A percentile compares a stretch with the other conserved stretches of the same genome.
phyloP scores from a whole-genome alignment of 2,329 filamentous ascomycete species.

The Cadophora sp. region DNA sequence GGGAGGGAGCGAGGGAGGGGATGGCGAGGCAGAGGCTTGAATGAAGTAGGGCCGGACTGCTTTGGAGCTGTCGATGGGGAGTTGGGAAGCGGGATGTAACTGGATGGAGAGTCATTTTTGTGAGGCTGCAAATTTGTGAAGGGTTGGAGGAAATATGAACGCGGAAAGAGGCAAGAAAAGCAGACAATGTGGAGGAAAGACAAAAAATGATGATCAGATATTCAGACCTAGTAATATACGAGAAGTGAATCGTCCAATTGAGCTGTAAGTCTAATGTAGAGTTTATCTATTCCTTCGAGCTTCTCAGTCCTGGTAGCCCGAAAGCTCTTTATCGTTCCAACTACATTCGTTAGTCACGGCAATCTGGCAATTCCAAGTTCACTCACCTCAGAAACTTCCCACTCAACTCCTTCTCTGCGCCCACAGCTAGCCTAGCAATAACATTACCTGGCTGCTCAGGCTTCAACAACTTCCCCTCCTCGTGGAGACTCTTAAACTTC shows the following conservation, averaged over 20 bases:
- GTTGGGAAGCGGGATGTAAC: no score
- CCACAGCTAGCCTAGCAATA: slow-evolving; percentile 78
- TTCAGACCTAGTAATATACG: no score
- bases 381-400: slow-evolving; percentile 77
- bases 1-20: not conserved
- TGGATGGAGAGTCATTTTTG: no score
- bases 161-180: no score
- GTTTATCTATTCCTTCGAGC: no score
- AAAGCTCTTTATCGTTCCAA: slow-evolving; percentile 61
- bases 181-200: no score
- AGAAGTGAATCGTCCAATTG: no score
- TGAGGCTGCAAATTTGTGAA: no score
- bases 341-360: slow-evolving; percentile 47
- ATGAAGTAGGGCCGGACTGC: not conserved
- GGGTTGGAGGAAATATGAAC: no score
- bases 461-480: slow-evolving; percentile 73
- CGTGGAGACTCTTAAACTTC: slow-evolving; percentile 74
- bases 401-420: slow-evolving; percentile 70
- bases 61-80: no score
- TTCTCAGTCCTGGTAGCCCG: slow-evolving; percentile 55
- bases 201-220: no score
- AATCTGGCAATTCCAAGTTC: not conserved
- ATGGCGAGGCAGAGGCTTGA: not conserved
- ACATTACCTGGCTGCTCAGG: slow-evolving; percentile 87
- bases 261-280: no score